phyloP scores from a whole-genome alignment of 1,284 basidiomycete species.

The Phenoliferia sp. region DNA sequence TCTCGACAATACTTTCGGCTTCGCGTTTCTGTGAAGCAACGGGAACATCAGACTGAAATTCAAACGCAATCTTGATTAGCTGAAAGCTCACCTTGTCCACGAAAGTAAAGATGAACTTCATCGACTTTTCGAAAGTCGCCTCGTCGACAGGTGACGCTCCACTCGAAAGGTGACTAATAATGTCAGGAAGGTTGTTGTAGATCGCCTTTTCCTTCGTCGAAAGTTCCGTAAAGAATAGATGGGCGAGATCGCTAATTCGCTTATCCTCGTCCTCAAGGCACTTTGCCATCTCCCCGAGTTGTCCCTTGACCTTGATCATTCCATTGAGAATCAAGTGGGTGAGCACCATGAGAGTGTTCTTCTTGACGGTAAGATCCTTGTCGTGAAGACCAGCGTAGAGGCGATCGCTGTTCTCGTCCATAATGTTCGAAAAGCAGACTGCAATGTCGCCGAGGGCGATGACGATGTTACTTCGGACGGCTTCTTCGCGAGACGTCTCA shows the following conservation, averaged over 20 bases:
- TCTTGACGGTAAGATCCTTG: slow-evolving; percentile 83
- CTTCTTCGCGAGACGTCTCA: slow-evolving; percentile 80
- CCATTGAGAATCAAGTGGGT: slow-evolving; percentile 96
- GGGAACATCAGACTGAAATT: neutral
- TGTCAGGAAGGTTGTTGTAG: slow-evolving; percentile 96
- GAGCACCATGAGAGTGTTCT: slow-evolving; percentile 98
- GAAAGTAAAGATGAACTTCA: slow-evolving; percentile 93
- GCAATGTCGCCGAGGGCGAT: slow-evolving; percentile 97
- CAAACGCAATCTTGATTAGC: neutral
- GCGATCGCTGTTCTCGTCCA: slow-evolving; percentile 94
- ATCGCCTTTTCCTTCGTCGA: slow-evolving; percentile 97
- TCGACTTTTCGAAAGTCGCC: slow-evolving; percentile 82
- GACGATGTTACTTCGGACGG: slow-evolving; percentile 89
- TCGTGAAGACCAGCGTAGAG: slow-evolving; percentile 92
- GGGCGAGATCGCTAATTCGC: slow-evolving; percentile 86
- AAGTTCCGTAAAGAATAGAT: slow-evolving; percentile 93
- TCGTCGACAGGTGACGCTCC: slow-evolving; percentile 94
- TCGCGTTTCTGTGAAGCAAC: slow-evolving; percentile 70
- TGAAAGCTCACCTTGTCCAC: slow-evolving; percentile 73
- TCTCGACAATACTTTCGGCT: slow-evolving; percentile 88
- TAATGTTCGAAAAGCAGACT: slow-evolving; percentile 89
- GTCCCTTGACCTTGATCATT: slow-evolving; percentile 99
- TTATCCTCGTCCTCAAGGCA: slow-evolving; percentile 91
- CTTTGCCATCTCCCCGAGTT: slow-evolving; percentile 98
- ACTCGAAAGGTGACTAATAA: slow-evolving; percentile 88